These are phyloP conservation scores for Turnera subulata DNA, from an alignment of 345 rosid genomes.

Conservation along the genomic window DNA sequence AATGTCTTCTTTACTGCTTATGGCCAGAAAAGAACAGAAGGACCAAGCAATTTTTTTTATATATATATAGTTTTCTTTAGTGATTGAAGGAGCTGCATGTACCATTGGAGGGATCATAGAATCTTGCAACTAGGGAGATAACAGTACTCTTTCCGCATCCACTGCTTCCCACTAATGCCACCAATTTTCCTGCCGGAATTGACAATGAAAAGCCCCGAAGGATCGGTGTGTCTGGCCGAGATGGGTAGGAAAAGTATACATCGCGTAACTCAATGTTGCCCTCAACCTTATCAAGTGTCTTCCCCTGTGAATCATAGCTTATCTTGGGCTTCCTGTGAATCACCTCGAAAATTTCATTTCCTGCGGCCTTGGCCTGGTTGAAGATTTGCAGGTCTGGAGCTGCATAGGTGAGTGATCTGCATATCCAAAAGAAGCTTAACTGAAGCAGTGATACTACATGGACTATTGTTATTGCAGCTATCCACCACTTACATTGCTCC, in stretches of 20 bases:
- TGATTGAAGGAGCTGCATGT: constrained; percentile 1
- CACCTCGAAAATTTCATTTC: constrained; percentile 46
- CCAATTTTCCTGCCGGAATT: constrained; percentile 53
- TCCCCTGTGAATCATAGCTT: constrained; percentile 25
- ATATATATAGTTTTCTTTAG: no score
- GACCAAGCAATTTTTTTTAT: no score
- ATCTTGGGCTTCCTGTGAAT: constrained; percentile 43
- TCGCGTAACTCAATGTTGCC: constrained; percentile 45
- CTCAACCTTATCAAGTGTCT: constrained; percentile 19
- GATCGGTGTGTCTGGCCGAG: constrained; percentile 39
- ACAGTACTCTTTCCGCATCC: constrained; percentile 66
- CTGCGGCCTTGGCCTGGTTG: constrained; percentile 66
- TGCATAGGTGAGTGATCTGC: constrained; percentile 59
- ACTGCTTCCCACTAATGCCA: constrained; percentile 59
- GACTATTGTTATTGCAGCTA: no score
- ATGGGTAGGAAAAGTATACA: constrained; percentile 53
- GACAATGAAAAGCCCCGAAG: constrained; percentile 52
- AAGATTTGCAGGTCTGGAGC: constrained; percentile 68
- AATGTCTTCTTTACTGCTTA: no score
- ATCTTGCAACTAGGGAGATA: constrained; percentile 53
- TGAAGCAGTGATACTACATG: no score
- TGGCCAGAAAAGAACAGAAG: no score
- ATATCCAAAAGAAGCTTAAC: constrained; percentile 1
- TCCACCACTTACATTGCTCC: constrained; percentile 58
- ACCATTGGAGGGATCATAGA: constrained; percentile 61